A percentile compares a stretch with the other conserved stretches of the same genome.
These are phyloP conservation scores for Tagetes patula DNA, from an alignment of 129 eudicot genomes.

Conservation along the genomic window DNA sequence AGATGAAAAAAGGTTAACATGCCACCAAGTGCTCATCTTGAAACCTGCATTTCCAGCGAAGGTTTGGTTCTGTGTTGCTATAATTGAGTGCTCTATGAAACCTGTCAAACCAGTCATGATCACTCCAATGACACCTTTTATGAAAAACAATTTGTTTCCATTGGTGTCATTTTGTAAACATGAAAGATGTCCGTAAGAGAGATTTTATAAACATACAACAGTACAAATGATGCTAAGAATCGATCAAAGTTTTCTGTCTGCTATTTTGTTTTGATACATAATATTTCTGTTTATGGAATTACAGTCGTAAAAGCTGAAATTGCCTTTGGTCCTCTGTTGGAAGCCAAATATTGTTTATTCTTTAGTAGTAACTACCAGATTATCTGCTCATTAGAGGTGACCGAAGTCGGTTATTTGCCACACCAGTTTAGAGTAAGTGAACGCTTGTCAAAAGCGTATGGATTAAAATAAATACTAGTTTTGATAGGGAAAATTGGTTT, in stretches of 20 bases:
- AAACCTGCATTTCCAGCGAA: conserved; percentile 78
- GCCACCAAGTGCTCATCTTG: no score
- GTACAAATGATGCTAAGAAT: neutral
- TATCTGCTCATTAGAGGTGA: no score
- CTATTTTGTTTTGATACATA: neutral
- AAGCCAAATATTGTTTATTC: neutral
- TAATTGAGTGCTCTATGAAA: conserved; percentile 50
- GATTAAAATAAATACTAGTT: no score
- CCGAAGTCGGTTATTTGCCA: no score
- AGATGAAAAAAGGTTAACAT: no score
- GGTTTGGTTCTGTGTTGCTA: conserved; percentile 72
- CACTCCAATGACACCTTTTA: conserved; percentile 84
- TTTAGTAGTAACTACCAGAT: no score
- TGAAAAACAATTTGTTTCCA: neutral
- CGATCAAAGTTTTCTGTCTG: neutral
- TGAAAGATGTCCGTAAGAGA: neutral
- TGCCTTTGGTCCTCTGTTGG: neutral
- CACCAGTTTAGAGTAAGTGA: no score
- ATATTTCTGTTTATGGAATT: neutral
- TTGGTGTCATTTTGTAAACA: neutral
- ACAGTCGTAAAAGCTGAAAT: neutral
- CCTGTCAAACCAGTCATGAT: conserved; percentile 62
- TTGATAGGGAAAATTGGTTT: no score
- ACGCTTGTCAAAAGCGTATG: no score
- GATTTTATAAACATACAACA: no score